Evolutionary conservation across 768 basidiomycete species (phyloP), one percentile per base, ranked within the genome.

Genomic region (Serendipita sp.): DNA sequence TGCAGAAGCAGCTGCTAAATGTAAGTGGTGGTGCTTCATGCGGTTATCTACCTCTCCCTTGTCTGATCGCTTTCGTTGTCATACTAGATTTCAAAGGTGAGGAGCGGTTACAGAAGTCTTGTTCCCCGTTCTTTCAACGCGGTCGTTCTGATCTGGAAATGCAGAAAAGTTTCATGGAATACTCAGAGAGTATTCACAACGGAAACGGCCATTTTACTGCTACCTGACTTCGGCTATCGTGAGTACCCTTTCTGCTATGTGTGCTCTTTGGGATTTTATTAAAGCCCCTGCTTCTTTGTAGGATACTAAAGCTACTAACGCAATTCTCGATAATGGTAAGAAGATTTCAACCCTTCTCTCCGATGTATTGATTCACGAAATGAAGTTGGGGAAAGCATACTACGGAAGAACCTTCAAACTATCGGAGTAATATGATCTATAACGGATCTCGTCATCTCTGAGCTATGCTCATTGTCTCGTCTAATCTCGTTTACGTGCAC

Each of bases 181-280:
- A 3, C 78, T 78, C 64, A 79, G 78, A 60, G 74, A 82, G 22
- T 72, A 74, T 61, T 85, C 84, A 1, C 82, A 82, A 9, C 75
- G 77, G 63, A 74, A 74, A 4, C 77, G 85, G 14, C 73, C 77
- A 5, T 76, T 79, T 34, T 86, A 86, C 70, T 82, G 83, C 38
- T 85, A 84, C 67, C 73, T 82, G 2, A 88, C 86, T 0, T 83
- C 84, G 34, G 84, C 83, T 4, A 83, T 84, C 62, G 85, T 58
- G 26, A 58, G 53, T 58, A 14, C 38, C 14, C 14, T 5, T 14
- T 14, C 14, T 38, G 7, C 7, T 38, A 38, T 1, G 14, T 58
- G 24, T n/a, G 9, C 48, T 24, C 11, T 58, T 3, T 22, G 30
- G 26, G 9, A 58, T 58, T 34, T 26, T 58, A n/a, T 48, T 42